Percentiles rank a stretch among this genome's conserved stretches.
Conservation (phyloP, 2,329 filamentous ascomycete species). For the Falciphora oryzae region DNA sequence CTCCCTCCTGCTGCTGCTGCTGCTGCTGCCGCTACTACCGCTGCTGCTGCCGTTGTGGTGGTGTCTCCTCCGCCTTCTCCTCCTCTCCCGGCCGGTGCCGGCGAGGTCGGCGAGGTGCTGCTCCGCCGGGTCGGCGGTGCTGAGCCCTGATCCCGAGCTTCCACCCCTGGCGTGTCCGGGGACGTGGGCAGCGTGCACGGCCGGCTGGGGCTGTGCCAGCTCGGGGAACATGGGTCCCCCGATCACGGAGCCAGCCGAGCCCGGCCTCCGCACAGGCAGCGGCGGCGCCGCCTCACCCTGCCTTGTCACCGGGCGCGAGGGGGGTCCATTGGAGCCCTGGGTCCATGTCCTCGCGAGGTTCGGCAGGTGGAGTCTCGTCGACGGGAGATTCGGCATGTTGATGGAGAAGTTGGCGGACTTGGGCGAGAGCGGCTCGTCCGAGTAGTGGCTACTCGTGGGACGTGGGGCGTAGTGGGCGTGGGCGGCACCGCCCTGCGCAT, state of each 20-base stretch:
- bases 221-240: conserved; percentile 5
- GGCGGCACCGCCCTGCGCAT: conserved; percentile 9
- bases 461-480: conserved; percentile 2
- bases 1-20: conserved; percentile 3
- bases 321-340: conserved; percentile 27
- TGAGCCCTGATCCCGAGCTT: conserved; percentile 23
- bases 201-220: conserved; percentile 14
- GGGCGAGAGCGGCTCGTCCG: conserved; percentile 27
- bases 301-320: conserved; percentile 16
- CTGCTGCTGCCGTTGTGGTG: neutral
- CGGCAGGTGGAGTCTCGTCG: conserved; percentile 35
- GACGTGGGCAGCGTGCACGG: conserved; percentile 16
- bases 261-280: neutral
- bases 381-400: conserved; percentile 32
- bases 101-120: conserved; percentile 39
- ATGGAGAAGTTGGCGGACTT: conserved; percentile 41
- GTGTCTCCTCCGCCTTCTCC: conserved; percentile 12
- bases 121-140: conserved; percentile 42
- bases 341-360: conserved; percentile 34
- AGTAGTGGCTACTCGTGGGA: conserved; percentile 20
- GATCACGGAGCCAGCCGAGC: conserved; percentile 1
- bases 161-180: conserved; percentile 10
- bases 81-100: conserved; percentile 32
- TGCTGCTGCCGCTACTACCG: conserved; percentile 3
- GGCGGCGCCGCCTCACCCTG: conserved; percentile 1